phyloP scores from a whole-genome alignment of 768 basidiomycete genomes.

The Lentinula sp. region DNA sequence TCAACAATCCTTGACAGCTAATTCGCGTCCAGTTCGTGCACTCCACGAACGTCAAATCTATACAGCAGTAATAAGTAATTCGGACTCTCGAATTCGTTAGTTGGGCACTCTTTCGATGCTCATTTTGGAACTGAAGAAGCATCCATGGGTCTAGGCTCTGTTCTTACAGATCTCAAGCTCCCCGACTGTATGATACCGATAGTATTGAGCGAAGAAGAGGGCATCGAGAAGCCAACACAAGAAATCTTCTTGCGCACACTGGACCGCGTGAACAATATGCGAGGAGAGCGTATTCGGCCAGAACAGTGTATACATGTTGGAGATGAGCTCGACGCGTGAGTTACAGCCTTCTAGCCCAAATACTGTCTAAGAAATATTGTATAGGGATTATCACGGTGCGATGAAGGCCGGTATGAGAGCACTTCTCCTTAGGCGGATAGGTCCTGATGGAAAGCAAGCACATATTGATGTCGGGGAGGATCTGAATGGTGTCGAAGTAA shows the following conservation, averaged over 20 bases:
- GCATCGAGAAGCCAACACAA: constrained; percentile 60
- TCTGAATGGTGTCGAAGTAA: constrained; percentile 28
- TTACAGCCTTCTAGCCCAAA: background rate
- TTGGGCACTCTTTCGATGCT: background rate
- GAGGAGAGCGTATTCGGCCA: constrained; percentile 20
- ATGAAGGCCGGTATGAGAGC: constrained; percentile 46
- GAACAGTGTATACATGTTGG: constrained; percentile 64
- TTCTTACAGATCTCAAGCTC: constrained; percentile 59
- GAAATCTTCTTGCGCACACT: constrained; percentile 51
- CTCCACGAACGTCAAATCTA: background rate
- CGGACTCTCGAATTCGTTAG: constrained; percentile 7
- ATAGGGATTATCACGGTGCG: constrained; percentile 66
- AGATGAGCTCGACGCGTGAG: constrained; percentile 64
- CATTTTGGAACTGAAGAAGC: background rate
- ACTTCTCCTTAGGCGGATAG: constrained; percentile 45
- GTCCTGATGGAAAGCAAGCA: constrained; percentile 37
- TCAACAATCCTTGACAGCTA: background rate
- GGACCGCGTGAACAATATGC: constrained; percentile 20
- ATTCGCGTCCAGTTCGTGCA: background rate
- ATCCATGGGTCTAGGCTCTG: constrained; percentile 23
- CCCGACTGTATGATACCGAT: constrained; percentile 42
- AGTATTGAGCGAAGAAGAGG: constrained; percentile 65
- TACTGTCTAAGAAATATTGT: background rate
- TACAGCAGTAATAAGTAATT: constrained; percentile 4
- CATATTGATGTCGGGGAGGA: constrained; percentile 35